Evolutionary conservation across 352 stramenopile genomes (phyloP).

Genomic region (Phytopythium litorale): DNA sequence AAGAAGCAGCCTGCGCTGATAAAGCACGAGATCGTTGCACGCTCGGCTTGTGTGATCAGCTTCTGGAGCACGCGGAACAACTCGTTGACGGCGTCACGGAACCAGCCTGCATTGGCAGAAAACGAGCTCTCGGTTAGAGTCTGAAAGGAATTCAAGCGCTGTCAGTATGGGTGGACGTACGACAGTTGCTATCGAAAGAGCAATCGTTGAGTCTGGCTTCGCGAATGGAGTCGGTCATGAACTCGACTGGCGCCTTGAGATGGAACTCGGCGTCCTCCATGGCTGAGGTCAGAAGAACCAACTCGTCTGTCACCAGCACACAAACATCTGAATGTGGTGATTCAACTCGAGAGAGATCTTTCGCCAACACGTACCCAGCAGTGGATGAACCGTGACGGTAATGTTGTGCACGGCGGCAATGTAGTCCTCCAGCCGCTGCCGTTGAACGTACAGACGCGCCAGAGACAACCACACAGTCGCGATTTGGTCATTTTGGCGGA

Average conservation of each 20-base stretch:
- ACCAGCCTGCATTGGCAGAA: slow-evolving; percentile 29
- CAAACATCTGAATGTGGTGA: too few relatives aligned
- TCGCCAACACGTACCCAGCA: slow-evolving; percentile 18
- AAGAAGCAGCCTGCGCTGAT: slow-evolving; percentile 22
- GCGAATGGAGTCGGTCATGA: slow-evolving; percentile 47
- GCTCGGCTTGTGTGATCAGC: slow-evolving; percentile 34
- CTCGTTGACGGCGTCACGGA: slow-evolving; percentile 36
- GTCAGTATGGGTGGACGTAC: slow-evolving; percentile 17
- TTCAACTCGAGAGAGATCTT: too few relatives aligned
- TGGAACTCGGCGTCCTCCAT: slow-evolving; percentile 58
- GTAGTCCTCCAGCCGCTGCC: slow-evolving; percentile 36
- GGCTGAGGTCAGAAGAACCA: slow-evolving; percentile 32
- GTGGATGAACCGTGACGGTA: slow-evolving; percentile 27
- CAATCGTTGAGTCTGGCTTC: slow-evolving; percentile 57
- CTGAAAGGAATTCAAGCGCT: background rate
- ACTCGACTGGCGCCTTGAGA: slow-evolving; percentile 55
- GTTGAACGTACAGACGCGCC: slow-evolving; percentile 41
- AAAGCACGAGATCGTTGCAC: slow-evolving; percentile 25
- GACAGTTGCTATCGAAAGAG: slow-evolving; percentile 49
- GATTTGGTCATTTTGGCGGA: slow-evolving; percentile 41
- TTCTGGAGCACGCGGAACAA: slow-evolving; percentile 44
- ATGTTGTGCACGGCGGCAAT: slow-evolving; percentile 20
- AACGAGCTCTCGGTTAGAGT: background rate
- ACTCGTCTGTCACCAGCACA: slow-evolving; percentile 12
- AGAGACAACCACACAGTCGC: slow-evolving; percentile 38